Evolutionary conservation across 345 rosid genomes (phyloP).

Genomic region (Euphorbia pulcherrima): DNA sequence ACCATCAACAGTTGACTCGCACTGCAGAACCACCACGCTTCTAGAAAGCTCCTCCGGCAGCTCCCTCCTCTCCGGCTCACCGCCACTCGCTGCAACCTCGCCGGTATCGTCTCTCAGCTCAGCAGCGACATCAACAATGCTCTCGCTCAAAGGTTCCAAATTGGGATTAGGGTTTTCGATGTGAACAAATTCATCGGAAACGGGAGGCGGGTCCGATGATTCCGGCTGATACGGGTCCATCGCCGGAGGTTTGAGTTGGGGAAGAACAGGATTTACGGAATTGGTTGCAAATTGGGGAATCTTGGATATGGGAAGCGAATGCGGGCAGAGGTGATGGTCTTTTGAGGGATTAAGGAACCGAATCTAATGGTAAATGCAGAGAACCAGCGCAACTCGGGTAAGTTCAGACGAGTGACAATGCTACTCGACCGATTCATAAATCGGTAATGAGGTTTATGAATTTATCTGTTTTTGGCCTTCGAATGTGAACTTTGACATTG

Average conservation of each 20-base stretch:
- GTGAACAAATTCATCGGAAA: constrained; percentile 55
- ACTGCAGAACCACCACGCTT: constrained; percentile 60
- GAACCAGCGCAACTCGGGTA: constrained; percentile 23
- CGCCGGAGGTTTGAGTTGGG: constrained; percentile 20
- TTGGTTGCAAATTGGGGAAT: constrained; percentile 14
- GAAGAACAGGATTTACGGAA: not conserved
- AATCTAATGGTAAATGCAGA: not conserved
- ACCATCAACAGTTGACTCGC: constrained; percentile 65
- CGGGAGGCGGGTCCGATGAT: constrained; percentile 19
- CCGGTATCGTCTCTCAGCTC: constrained; percentile 30
- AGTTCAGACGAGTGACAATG: constrained; percentile 16
- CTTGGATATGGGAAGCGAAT: constrained; percentile 2
- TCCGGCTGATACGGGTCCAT: constrained; percentile 48
- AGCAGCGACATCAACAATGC: constrained; percentile 60
- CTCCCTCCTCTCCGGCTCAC: constrained; percentile 16
- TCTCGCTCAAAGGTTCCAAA: constrained; percentile 54
- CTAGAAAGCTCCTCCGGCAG: constrained; percentile 71
- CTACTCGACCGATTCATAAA: constrained; percentile 38
- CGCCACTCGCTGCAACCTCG: not conserved
- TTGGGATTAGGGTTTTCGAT: constrained; percentile 57
- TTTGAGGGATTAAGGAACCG: not conserved
- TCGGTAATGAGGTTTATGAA: not conserved
- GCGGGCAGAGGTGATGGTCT: not conserved
- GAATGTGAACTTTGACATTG: too few relatives aligned
- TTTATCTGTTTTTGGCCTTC: too few relatives aligned